Evolutionary conservation across 1,284 basidiomycete species (phyloP).

Genomic region (Lignosus rhinocerotis): DNA sequence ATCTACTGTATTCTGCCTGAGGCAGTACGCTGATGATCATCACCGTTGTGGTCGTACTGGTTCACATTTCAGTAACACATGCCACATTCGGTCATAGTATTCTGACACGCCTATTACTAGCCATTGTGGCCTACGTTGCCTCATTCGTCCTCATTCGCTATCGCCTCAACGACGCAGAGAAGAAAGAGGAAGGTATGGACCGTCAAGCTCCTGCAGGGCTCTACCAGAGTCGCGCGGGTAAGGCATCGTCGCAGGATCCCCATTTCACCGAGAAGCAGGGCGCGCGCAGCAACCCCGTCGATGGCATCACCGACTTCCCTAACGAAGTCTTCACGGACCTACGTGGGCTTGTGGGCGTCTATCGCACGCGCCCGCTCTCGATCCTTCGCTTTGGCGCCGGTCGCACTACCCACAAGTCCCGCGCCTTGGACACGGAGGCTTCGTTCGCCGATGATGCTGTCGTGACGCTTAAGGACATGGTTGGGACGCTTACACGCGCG

Average conservation of each 20-base stretch:
- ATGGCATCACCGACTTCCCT: constrained; percentile 12
- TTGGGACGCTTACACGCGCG: constrained; percentile 34
- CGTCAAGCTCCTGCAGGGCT: neutral
- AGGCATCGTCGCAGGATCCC: neutral
- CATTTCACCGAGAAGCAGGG: neutral
- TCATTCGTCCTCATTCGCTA: constrained; percentile 38
- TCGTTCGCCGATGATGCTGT: constrained; percentile 4
- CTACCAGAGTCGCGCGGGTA: neutral
- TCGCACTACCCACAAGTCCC: neutral
- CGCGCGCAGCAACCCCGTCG: constrained; percentile 1
- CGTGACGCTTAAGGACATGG: constrained; percentile 27
- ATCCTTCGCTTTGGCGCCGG: constrained; percentile 12
- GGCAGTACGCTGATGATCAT: neutral
- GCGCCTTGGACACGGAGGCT: constrained; percentile 7
- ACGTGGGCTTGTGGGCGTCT: constrained; percentile 16
- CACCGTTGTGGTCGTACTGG: neutral
- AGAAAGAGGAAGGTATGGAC: constrained; percentile 17
- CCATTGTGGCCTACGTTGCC: constrained; percentile 36
- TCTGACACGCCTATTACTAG: constrained; percentile 15
- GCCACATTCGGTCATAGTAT: neutral
- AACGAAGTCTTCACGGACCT: constrained; percentile 19
- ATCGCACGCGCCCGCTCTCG: constrained; percentile 17
- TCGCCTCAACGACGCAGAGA: constrained; percentile 31
- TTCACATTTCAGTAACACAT: too few species aligned
- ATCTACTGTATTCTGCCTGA: too few species aligned